Conservation (phyloP, 306 rosid species). For the Pueraria montana region DNA sequence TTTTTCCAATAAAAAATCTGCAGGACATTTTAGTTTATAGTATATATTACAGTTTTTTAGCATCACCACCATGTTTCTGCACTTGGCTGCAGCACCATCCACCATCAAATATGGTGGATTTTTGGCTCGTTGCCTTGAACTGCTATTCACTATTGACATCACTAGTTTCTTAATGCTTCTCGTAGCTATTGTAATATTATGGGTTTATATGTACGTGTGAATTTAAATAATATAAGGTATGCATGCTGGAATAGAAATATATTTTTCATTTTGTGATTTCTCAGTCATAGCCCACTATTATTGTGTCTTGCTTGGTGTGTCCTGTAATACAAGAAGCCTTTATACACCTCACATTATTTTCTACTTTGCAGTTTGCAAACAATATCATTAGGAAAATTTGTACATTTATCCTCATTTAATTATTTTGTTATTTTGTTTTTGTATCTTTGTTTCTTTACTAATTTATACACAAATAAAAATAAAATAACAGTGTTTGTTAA, state of each 20-base stretch:
- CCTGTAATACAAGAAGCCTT: conserved; percentile 14
- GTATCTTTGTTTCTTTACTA: background rate
- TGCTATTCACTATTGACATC: background rate
- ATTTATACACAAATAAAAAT: background rate
- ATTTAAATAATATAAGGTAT: conserved; percentile 14
- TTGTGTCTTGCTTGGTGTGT: background rate
- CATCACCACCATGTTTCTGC: background rate
- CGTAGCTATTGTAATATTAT: background rate
- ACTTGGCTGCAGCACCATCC: background rate
- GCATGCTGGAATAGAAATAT: background rate
- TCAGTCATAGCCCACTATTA: background rate
- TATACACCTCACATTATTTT: background rate
- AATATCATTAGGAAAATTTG: conserved; percentile 10
- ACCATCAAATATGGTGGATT: background rate
- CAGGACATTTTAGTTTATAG: no score
- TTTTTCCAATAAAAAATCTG: no score
- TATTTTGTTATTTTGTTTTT: conserved; percentile 1
- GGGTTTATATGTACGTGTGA: conserved; percentile 1
- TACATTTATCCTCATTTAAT: conserved; percentile 9
- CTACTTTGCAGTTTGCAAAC: background rate
- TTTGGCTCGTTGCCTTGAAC: background rate
- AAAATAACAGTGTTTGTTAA: conserved; percentile 15
- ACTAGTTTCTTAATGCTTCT: background rate
- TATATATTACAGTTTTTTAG: background rate
- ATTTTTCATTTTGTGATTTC: conserved; percentile 7